Base-by-base conservation (phyloP, 202 grass and related monocot genomes). In the Setaria italica region DNA sequence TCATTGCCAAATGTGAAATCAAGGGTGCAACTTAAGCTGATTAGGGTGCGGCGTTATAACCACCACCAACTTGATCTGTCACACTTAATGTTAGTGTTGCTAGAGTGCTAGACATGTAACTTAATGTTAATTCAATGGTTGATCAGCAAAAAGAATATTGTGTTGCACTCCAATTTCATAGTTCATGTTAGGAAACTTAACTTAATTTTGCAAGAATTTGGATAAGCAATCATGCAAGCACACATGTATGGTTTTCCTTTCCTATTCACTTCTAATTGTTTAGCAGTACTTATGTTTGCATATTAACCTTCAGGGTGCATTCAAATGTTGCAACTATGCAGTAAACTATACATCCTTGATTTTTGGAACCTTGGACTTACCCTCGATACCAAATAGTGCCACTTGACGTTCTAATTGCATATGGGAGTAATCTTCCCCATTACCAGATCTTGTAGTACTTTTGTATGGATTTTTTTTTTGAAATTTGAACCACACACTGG, bases 361-460 rank as follows among this genome's bases (percentile, higher is more conserved):
- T 41, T 41, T 41, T 41, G 5, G 4, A 41, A 76, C 42, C 5
- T 25, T 48, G 49, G 25, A 58, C 51, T 81, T 42, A 32, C 5
- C 10, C 10, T 17, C 20, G 16, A 43, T 17, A 50, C 5, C 11
- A 74, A 53, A 80, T 80, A 62, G 19, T 71, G 4, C 51, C 17
- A 15, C 47, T 77, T 55, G 77, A 83, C 14, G 25, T 76, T 76
- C 1, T 2, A 74, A 46, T 80, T 79, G n/a, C 50, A 19, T 78
- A 8, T 76, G 8, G 47, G 45, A 47, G 29, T 35, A 42, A 72
- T 67, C 13, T 65, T 74, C 25, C 17, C 62, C 62, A 50, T 59
- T 37, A 70, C 45, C 32, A 63, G 45, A 50, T 69, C 37, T 25
- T 67, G 11, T 57, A 19, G 66, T 68, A 11, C 0, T 54, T 62